phyloP scores from a whole-genome alignment of 1,284 basidiomycete genomes.

The Ceratobasidium sp. region DNA sequence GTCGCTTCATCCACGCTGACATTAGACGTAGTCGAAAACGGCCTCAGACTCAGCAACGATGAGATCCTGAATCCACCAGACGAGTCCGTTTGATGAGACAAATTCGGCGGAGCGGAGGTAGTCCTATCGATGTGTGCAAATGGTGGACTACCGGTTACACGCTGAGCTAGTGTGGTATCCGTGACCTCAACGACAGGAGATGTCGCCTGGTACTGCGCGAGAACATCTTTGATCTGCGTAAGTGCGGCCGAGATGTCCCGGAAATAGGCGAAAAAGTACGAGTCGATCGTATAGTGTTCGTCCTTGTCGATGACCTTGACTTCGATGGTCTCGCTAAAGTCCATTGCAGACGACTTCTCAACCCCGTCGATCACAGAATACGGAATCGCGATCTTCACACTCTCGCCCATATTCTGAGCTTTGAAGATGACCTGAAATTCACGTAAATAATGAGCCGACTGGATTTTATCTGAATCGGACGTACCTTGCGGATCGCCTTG shows the following conservation, averaged over 20 bases:
- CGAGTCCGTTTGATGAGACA: not conserved
- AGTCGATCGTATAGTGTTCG: slow-evolving; percentile 80
- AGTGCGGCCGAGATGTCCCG: slow-evolving; percentile 78
- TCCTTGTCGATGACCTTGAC: slow-evolving; percentile 89
- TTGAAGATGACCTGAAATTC: slow-evolving; percentile 76
- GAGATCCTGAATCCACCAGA: slow-evolving; percentile 32
- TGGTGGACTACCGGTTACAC: slow-evolving; percentile 9
- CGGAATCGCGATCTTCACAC: slow-evolving; percentile 93
- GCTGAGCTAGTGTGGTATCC: slow-evolving; percentile 65
- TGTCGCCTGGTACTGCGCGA: slow-evolving; percentile 51
- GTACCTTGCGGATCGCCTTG: slow-evolving; percentile 85
- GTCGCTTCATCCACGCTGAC: not conserved
- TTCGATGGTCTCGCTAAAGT: slow-evolving; percentile 94
- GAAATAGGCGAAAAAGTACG: slow-evolving; percentile 95
- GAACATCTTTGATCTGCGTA: slow-evolving; percentile 78
- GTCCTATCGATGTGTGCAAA: slow-evolving; percentile 26
- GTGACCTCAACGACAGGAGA: slow-evolving; percentile 56
- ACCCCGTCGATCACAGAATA: slow-evolving; percentile 90
- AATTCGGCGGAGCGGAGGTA: slow-evolving; percentile 13
- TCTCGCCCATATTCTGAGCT: slow-evolving; percentile 94
- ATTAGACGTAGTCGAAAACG: slow-evolving; percentile 21
- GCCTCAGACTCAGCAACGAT: slow-evolving; percentile 30
- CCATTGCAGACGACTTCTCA: slow-evolving; percentile 86
- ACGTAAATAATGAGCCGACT: not conserved
- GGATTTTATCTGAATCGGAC: not conserved